Base-by-base conservation (phyloP, 352 stramenopile genomes). In the Globisporangium abappressorium region DNA sequence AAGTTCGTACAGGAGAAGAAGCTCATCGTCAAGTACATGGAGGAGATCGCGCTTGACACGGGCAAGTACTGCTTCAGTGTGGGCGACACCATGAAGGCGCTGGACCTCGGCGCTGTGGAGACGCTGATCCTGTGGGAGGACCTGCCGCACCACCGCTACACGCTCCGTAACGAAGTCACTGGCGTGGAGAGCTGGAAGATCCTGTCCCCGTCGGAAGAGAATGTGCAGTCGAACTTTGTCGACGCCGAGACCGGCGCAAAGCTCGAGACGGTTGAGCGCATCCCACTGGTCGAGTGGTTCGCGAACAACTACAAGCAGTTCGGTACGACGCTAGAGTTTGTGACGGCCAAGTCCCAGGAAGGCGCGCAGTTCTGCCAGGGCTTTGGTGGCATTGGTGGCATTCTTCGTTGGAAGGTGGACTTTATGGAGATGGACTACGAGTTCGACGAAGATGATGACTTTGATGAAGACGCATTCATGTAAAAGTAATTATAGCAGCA, bases 1-100 rank as follows among this genome's bases (percentile, higher is more conserved):
- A 99, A 99, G 82, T 97, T 99, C 58, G 97, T 99, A 65, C 97
- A 99, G 81, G 98, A 99, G 85, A 99, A 99, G 93, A 98, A 98
- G 70, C 82, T 99, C 33, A 97, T 99, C 57, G 95, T 98, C 74
- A 95, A 92, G 64, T 99, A 99, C 82, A 99, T 99, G 90, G 98
- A 99, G 67, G 97, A 99, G 81, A 99, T 99, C 70, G 93, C 91
- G 43, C 87, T 92, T 75, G 98, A 99, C 81, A 99, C 97, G 30
- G 98, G 98, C 70, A 99, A 99, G 77, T 99, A 99, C 87, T 99
- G 97, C 84, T 99, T 99, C 75, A 97, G 98, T 71, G 96, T 99
- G 30, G 78, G 92, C 28, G 98, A 99, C 82, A 99, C 98, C 9
- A 94, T 99, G 74, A 98, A 98, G 79, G 97, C 96, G 24, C 80